phyloP scores from a whole-genome alignment of 2,329 filamentous ascomycete genomes.

The Botrytis pseudocinerea region DNA sequence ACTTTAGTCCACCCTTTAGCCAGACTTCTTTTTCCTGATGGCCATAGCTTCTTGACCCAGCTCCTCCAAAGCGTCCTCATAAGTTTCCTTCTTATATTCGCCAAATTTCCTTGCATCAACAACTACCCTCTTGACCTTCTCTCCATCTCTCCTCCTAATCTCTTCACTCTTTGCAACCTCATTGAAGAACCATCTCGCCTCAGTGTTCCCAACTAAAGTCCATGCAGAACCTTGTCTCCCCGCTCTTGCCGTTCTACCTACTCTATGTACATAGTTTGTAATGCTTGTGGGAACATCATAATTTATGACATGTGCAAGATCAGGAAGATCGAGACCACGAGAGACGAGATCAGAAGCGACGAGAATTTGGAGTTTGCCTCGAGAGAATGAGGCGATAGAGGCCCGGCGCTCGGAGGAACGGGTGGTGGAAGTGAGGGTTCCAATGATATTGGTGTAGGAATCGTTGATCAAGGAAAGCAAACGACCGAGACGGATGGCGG shows the following conservation, averaged over 20 bases:
- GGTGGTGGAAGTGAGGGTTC: slow-evolving; percentile 75
- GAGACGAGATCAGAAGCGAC: slow-evolving; percentile 93
- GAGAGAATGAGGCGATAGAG: slow-evolving; percentile 65
- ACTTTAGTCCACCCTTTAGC: neutral
- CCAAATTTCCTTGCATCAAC: slow-evolving; percentile 45
- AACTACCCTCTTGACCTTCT: slow-evolving; percentile 49
- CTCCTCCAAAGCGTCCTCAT: slow-evolving; percentile 52
- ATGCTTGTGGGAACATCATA: slow-evolving; percentile 86
- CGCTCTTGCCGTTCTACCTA: slow-evolving; percentile 86
- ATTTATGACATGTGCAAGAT: slow-evolving; percentile 83
- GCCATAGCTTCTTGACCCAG: slow-evolving; percentile 28
- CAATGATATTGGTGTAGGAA: slow-evolving; percentile 56
- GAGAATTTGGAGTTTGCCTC: slow-evolving; percentile 67
- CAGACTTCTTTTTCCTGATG: slow-evolving; percentile 13
- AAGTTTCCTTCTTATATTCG: slow-evolving; percentile 45
- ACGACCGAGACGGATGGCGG: slow-evolving; percentile 80
- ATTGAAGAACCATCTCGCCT: slow-evolving; percentile 85
- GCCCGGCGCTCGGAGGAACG: slow-evolving; percentile 70
- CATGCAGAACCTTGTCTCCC: slow-evolving; percentile 75
- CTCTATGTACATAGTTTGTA: slow-evolving; percentile 85
- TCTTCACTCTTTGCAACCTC: slow-evolving; percentile 65
- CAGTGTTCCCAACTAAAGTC: slow-evolving; percentile 79
- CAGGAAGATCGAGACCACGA: slow-evolving; percentile 80
- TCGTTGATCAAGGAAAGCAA: slow-evolving; percentile 70
- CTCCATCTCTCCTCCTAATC: slow-evolving; percentile 47